Evolutionary conservation across 148 eudicot genomes (phyloP), one percentile per base, ranked within the genome.

Genomic region (Hydrangea macrophylla): DNA sequence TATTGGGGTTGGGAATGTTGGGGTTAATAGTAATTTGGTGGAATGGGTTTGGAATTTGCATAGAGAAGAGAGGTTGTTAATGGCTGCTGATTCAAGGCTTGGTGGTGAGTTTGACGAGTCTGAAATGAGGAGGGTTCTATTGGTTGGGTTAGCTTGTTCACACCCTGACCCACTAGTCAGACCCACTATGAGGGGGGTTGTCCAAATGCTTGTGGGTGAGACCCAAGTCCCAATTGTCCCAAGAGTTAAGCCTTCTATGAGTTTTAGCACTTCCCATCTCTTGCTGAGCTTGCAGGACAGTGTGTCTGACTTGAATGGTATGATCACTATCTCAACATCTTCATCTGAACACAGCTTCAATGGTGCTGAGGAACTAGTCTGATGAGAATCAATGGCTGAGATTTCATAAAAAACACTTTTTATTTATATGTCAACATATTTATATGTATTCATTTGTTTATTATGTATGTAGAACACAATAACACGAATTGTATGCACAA

Each of bases 11-110:
- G 70, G 70, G 18, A 71, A 61, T 37, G 58, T 40, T 59, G 67
- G 69, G 15, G 71, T 44, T 9, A 50, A 62, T 22, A 73, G 76
- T 61, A 87, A 81, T 72, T 75, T 90, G 83, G 92, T 90, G 74
- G 92, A 87, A 26, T 90, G 92, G 96, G 96, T 85, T 8, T 90
- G 96, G 96, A 62, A 78, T 7, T 71, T 90, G 78, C 83, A 90
- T 57, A 78, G 72, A 11, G 90, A 90, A 71, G 92, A 83, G 62
- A 77, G 80, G 73, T 12, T 90, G 23, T 33, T 80, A 25, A 70
- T 6, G 10, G 92, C 87, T 0, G 87, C 67, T 1, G 96, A 90
- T 73, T 58, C 60, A 11, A 67, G 83, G 73, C 54, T 89, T 32
- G 65, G 63, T 3, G 88, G 79, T 3, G 95, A 85, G 50, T 90